These are phyloP conservation scores for Sporothrix brunneoviolacea DNA, from an alignment of 2,329 filamentous ascomycete species.

Conservation along the genomic window DNA sequence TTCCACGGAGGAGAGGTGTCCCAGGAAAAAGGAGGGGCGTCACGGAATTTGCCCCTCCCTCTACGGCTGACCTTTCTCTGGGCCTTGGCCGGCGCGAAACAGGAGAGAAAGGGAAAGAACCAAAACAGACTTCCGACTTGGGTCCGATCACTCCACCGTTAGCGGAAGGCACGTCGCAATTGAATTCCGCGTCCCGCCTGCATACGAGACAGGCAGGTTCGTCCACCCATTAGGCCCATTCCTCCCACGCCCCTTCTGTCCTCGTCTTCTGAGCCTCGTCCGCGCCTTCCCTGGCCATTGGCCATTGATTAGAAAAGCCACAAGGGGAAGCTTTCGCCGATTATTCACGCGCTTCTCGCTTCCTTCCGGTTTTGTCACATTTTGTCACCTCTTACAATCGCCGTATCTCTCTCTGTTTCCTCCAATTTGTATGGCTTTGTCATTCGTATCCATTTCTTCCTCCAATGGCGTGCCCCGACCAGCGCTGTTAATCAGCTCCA, in stretches of 20 bases:
- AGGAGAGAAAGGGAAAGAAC: background rate
- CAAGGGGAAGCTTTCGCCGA: too few relatives aligned
- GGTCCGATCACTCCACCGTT: conserved; percentile 1
- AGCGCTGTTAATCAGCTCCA: conserved; percentile 8
- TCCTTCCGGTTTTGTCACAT: too few relatives aligned
- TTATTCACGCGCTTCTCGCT: too few relatives aligned
- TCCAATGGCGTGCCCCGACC: too few relatives aligned
- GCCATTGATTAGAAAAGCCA: too few relatives aligned
- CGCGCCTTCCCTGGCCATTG: background rate
- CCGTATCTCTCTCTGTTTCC: too few relatives aligned
- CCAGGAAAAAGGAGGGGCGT: conserved; percentile 4
- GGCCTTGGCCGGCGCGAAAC: background rate
- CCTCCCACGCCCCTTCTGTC: background rate
- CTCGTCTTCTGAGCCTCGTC: background rate
- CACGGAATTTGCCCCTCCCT: background rate
- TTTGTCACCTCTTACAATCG: background rate
- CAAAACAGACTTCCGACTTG: background rate
- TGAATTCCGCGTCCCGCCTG: background rate
- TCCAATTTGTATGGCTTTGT: background rate
- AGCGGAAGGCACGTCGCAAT: background rate
- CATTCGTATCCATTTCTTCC: background rate
- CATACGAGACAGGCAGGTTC: background rate
- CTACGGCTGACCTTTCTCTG: too few relatives aligned
- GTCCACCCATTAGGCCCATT: conserved; percentile 3
- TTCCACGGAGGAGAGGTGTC: background rate